These are phyloP conservation scores for Linum lewisii DNA, from an alignment of 345 rosid genomes.

Conservation along the genomic window DNA sequence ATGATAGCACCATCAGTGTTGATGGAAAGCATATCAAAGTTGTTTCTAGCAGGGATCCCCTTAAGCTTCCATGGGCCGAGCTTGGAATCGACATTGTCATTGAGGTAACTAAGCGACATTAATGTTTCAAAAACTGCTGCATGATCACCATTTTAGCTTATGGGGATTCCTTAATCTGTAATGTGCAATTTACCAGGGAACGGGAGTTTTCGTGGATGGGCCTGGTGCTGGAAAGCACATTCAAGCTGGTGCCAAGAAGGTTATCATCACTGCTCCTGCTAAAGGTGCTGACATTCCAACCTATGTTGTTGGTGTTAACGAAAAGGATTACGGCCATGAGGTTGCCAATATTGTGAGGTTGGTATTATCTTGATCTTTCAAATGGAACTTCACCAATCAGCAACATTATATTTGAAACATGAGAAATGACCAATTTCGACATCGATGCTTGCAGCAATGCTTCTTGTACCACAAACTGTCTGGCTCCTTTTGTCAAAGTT, in stretches of 20 bases:
- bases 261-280: constrained; percentile 95
- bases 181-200: constrained; percentile 50
- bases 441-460: constrained; percentile 58
- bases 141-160: neutral
- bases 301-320: constrained; percentile 89
- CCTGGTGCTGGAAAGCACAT: constrained; percentile 99
- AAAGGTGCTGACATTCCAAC: constrained; percentile 98
- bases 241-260: constrained; percentile 98
- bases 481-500: constrained; percentile 88
- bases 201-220: constrained; percentile 99
- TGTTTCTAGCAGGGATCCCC: constrained; percentile 89
- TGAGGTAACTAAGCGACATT: constrained; percentile 37
- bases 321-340: constrained; percentile 63
- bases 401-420: neutral
- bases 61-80: constrained; percentile 97
- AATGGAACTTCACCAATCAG: neutral
- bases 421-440: constrained; percentile 1
- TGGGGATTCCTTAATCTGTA: neutral
- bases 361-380: constrained; percentile 3
- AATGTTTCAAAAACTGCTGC: neutral
- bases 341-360: constrained; percentile 82
- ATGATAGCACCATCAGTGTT: constrained; percentile 68
- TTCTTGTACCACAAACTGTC: constrained; percentile 95
- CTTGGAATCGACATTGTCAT: constrained; percentile 96
- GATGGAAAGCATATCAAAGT: constrained; percentile 88